A percentile compares a stretch with the other conserved stretches of the same genome.
Conservation (phyloP, 2,329 filamentous ascomycete genomes). For the Fusarium brachygibbosum region DNA sequence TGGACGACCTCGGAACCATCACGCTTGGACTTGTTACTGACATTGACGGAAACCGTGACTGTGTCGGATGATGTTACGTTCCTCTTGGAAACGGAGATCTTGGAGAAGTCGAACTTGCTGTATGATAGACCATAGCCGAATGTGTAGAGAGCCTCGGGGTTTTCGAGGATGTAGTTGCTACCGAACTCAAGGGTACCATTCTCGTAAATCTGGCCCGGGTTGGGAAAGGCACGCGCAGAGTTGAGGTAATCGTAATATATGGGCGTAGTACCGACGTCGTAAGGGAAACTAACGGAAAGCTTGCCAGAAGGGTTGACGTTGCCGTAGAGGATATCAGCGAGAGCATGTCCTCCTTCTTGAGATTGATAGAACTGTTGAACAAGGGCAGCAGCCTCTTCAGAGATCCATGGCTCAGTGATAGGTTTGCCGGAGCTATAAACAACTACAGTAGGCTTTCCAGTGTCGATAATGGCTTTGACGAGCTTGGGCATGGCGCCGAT, state of each 20-base stretch:
- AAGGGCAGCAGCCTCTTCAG: conserved; percentile 72
- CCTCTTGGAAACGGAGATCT: conserved; percentile 64
- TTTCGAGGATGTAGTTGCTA: conserved; percentile 73
- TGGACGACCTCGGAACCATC: conserved; percentile 78
- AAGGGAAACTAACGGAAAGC: conserved; percentile 75
- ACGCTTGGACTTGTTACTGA: conserved; percentile 70
- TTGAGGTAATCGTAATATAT: conserved; percentile 81
- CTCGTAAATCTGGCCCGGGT: conserved; percentile 65
- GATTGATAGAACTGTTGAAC: conserved; percentile 82
- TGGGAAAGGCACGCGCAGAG: conserved; percentile 68
- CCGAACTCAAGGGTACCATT: conserved; percentile 75
- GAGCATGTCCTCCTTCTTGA: conserved; percentile 75
- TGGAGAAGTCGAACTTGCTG: conserved; percentile 71
- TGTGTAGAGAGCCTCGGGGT: conserved; percentile 70
- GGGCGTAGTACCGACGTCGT: conserved; percentile 75
- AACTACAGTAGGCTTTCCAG: conserved; percentile 75
- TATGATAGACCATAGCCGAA: conserved; percentile 78
- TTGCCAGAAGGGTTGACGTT: conserved; percentile 75
- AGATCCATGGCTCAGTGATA: conserved; percentile 80
- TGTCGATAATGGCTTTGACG: conserved; percentile 75
- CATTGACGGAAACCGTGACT: conserved; percentile 70
- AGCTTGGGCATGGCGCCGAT: conserved; percentile 78
- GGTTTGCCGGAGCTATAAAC: conserved; percentile 79
- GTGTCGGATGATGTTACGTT: conserved; percentile 63
- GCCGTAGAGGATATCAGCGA: conserved; percentile 76